Conservation (phyloP, 2,329 filamentous ascomycete genomes). For the Colletotrichum nymphaeae region DNA sequence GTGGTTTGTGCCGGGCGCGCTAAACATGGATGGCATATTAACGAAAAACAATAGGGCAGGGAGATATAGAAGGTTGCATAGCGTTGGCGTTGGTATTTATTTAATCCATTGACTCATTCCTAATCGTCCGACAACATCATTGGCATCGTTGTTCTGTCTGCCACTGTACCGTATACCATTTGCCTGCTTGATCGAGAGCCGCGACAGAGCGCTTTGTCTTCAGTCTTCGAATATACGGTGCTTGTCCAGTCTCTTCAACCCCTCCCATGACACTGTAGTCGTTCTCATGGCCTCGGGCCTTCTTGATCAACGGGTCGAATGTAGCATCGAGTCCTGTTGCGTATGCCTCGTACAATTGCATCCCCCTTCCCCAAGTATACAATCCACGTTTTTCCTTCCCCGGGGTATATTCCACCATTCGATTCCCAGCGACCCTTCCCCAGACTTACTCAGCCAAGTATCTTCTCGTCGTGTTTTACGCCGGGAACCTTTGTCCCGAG, state of each 20-base stretch:
- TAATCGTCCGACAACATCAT: conserved; percentile 9
- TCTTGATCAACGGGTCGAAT: background rate
- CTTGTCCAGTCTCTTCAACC: background rate
- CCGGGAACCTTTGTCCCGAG: no score
- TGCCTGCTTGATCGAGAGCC: background rate
- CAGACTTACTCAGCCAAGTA: background rate
- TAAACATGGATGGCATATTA: background rate
- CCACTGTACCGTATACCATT: background rate
- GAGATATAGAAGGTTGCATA: conserved; percentile 47
- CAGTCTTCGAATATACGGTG: background rate
- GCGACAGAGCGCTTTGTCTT: background rate
- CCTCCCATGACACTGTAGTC: background rate
- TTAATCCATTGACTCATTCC: conserved; percentile 25
- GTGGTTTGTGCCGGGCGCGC: background rate
- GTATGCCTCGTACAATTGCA: background rate
- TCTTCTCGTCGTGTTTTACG: background rate
- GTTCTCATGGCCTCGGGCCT: background rate
- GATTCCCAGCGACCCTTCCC: background rate
- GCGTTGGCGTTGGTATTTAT: conserved; percentile 52
- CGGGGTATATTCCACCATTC: conserved; percentile 17
- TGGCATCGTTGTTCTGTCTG: background rate
- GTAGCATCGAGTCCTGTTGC: background rate
- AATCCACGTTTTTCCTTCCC: background rate
- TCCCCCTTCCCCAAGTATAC: background rate
- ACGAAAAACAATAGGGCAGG: background rate